Percentiles rank a stretch among this genome's conserved stretches.
phyloP scores from a whole-genome alignment of 163 green algal genomes.

The Scenedesmus sp. region DNA sequence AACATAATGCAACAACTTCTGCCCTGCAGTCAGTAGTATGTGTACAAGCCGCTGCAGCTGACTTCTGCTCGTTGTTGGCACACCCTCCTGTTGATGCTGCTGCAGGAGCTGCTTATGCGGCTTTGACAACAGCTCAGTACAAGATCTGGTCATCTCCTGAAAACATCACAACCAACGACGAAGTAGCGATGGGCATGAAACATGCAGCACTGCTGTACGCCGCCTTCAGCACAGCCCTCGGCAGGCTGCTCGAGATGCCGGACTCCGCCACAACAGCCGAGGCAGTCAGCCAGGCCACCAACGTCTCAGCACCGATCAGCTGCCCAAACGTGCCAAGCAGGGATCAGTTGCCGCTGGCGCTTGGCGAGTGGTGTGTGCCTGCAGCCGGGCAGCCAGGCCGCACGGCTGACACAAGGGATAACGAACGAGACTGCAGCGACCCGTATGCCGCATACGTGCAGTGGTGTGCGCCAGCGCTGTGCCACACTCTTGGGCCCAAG shows the following conservation, averaged over 20 bases:
- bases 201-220: not conserved
- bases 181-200: not conserved
- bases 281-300: not conserved
- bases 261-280: not conserved
- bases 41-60: too few species aligned
- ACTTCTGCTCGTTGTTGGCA: too few species aligned
- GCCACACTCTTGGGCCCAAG: not conserved
- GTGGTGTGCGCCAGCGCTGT: conserved; percentile 5
- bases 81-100: not conserved
- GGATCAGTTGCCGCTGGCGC: not conserved
- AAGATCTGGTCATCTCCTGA: not conserved
- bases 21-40: too few species aligned
- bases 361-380: not conserved
- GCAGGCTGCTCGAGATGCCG: not conserved
- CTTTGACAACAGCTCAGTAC: not conserved
- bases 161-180: not conserved
- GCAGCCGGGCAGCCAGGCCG: not conserved
- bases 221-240: not conserved
- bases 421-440: not conserved
- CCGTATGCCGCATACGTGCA: not conserved
- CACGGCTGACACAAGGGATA: not conserved
- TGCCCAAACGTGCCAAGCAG: not conserved
- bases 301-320: not conserved
- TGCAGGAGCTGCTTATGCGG: not conserved
- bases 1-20: too few species aligned